phyloP scores from a whole-genome alignment of 768 basidiomycete genomes.

The Trametes elegans region DNA sequence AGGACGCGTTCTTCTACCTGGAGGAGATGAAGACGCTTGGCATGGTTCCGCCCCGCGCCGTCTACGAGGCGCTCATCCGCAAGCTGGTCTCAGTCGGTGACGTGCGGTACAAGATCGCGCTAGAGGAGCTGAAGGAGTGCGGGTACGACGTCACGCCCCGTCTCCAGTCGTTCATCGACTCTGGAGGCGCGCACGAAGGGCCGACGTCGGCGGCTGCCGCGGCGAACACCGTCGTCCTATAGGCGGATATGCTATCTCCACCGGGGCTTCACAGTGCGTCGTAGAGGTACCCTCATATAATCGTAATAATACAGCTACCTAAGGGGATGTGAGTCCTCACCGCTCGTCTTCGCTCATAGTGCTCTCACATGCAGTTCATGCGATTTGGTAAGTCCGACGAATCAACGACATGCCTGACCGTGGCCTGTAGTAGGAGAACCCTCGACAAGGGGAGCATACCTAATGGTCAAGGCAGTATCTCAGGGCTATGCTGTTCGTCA shows the following conservation, averaged over 20 bases:
- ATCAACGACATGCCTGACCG: too few species aligned
- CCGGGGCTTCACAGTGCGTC: background rate
- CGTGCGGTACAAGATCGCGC: conserved; percentile 56
- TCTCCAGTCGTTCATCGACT: conserved; percentile 35
- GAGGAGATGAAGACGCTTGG: conserved; percentile 79
- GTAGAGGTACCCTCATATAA: background rate
- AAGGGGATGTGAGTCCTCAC: too few species aligned
- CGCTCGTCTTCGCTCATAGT: too few species aligned
- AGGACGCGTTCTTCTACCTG: conserved; percentile 86
- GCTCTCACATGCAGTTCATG: too few species aligned
- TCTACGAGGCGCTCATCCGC: conserved; percentile 61
- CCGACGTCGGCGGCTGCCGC: background rate
- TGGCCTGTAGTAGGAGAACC: too few species aligned
- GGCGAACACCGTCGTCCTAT: background rate
- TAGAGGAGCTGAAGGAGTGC: conserved; percentile 68
- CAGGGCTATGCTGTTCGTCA: too few species aligned
- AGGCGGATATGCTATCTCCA: background rate
- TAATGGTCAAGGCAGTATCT: too few species aligned
- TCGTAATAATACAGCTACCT: conserved; percentile 5
- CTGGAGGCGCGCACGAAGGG: conserved; percentile 23
- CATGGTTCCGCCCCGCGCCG: conserved; percentile 47
- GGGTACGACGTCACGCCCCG: conserved; percentile 43
- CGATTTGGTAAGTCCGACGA: too few species aligned
- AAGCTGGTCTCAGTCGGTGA: conserved; percentile 60
- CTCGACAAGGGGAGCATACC: too few species aligned